Evolutionary conservation across 148 eudicot genomes (phyloP).

Genomic region (Oxyria digyna): DNA sequence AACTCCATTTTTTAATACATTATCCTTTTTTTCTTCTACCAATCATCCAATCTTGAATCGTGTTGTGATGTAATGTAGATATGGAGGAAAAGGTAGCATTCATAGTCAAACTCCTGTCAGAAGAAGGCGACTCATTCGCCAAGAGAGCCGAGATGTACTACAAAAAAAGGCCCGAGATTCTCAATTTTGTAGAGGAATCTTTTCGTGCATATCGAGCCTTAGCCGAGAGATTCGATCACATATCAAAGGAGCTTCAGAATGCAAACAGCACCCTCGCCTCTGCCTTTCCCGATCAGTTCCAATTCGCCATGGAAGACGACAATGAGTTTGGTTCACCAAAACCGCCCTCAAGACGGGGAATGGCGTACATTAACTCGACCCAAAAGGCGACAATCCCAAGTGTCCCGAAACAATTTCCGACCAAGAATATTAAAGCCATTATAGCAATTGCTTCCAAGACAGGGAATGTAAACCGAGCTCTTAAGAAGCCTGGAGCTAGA

Average conservation of each 20-base stretch:
- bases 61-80: constrained; percentile 23
- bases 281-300: constrained; percentile 20
- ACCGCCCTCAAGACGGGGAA: constrained; percentile 15
- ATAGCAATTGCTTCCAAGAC: constrained; percentile 34
- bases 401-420: constrained; percentile 50
- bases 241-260: constrained; percentile 78
- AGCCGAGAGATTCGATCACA: constrained; percentile 74
- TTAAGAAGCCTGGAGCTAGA: background rate
- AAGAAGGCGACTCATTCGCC: constrained; percentile 91
- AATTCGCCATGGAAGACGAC: constrained; percentile 48
- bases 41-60: background rate
- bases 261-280: constrained; percentile 87
- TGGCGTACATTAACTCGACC: constrained; percentile 10
- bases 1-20: background rate
- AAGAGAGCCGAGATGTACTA: constrained; percentile 96
- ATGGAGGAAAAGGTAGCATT: constrained; percentile 73
- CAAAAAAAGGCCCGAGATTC: constrained; percentile 73
- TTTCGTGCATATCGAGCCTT: constrained; percentile 57
- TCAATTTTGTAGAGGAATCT: constrained; percentile 66
- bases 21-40: background rate
- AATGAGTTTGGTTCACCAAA: constrained; percentile 47
- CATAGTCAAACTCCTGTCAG: constrained; percentile 58
- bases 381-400: constrained; percentile 24
- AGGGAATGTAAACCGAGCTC: constrained; percentile 7
- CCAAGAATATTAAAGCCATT: constrained; percentile 42